Evolutionary conservation across 495 filamentous ascomycete species (phyloP).

Genomic region (Hamigera avellanea): DNA sequence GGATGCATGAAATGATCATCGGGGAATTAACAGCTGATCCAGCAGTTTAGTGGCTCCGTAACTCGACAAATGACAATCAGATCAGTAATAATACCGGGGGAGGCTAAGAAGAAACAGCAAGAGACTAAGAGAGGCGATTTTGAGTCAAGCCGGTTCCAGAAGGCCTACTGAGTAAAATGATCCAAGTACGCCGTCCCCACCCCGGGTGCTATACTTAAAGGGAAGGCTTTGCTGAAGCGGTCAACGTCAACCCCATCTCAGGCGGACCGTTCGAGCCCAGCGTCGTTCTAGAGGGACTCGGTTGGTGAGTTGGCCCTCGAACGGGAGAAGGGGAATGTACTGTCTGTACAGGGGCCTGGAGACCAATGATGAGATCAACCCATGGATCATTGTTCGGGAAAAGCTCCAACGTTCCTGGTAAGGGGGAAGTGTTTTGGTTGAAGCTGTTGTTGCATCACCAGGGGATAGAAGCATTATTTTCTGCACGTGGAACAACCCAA

Average conservation of each 20-base stretch:
- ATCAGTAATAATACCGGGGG: background rate
- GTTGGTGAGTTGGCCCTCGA: too few relatives aligned
- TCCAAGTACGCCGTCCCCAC: background rate
- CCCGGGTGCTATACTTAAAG: background rate
- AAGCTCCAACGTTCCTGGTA: too few relatives aligned
- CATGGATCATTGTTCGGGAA: too few relatives aligned
- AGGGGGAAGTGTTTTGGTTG: too few relatives aligned
- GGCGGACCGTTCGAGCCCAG: conserved; percentile 2
- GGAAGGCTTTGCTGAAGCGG: background rate
- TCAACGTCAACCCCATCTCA: background rate
- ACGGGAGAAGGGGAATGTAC: too few relatives aligned
- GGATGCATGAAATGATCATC: conserved; percentile 1
- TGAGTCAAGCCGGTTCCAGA: background rate
- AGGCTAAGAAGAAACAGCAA: too few relatives aligned
- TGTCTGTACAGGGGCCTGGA: too few relatives aligned
- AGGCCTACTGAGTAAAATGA: background rate
- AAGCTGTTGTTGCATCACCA: too few relatives aligned
- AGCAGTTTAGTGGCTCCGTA: background rate
- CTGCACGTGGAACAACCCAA: too few relatives aligned
- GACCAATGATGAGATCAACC: too few relatives aligned
- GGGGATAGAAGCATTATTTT: too few relatives aligned
- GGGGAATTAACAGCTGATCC: background rate
- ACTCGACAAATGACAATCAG: background rate
- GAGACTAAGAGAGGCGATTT: too few relatives aligned
- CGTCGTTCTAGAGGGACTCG: background rate